Conservation (phyloP, 768 basidiomycete genomes). For the Psilocybe sp. region DNA sequence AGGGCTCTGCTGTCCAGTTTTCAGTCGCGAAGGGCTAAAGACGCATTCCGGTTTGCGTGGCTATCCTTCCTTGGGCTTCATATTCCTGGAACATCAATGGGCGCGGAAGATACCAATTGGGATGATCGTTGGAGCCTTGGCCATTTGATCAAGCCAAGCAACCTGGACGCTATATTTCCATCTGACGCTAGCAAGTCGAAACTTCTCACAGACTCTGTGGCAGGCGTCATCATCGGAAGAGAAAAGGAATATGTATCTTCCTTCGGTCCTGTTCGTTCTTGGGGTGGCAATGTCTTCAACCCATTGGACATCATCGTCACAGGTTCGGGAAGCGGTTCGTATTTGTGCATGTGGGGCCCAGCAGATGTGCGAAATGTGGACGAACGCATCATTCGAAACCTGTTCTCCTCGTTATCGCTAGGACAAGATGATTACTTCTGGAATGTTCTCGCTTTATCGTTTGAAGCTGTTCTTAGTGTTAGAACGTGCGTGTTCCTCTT, state of each 20-base stretch:
- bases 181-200: constrained; percentile 22
- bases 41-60: constrained; percentile 66
- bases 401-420: constrained; percentile 58
- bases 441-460: constrained; percentile 64
- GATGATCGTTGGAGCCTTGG: constrained; percentile 69
- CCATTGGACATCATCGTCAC: constrained; percentile 44
- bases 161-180: constrained; percentile 56
- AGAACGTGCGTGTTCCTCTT: constrained; percentile 45
- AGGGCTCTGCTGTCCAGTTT: constrained; percentile 53
- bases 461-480: constrained; percentile 56
- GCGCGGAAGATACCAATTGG: constrained; percentile 34
- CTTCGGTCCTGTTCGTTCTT: constrained; percentile 69
- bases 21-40: constrained; percentile 40
- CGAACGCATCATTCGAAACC: constrained; percentile 44
- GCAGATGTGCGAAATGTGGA: constrained; percentile 54
- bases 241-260: constrained; percentile 59
- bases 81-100: constrained; percentile 59
- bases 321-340: constrained; percentile 23
- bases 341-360: constrained; percentile 33
- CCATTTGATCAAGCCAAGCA: constrained; percentile 41
- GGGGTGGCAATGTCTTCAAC: constrained; percentile 52
- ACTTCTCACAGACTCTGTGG: constrained; percentile 56
- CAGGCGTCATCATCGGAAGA: constrained; percentile 65
- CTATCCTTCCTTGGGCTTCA: constrained; percentile 69
- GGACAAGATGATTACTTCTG: constrained; percentile 54